A percentile compares a stretch with the other conserved stretches of the same genome.
Conservation (phyloP, 306 rosid genomes). For the Hylodesmum podocarpum region DNA sequence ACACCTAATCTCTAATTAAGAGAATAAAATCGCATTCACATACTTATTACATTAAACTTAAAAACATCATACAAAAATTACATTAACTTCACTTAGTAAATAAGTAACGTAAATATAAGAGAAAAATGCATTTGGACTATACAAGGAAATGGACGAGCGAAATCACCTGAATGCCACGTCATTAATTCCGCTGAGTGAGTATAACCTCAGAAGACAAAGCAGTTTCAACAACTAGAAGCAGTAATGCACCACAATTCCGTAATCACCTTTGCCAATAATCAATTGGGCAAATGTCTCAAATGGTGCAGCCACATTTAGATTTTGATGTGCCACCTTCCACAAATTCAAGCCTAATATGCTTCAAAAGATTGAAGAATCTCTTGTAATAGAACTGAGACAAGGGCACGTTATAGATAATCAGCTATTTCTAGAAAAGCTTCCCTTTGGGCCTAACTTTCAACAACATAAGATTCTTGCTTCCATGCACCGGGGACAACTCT, state of each 20-base stretch:
- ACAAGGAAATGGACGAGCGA: neutral
- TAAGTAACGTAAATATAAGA: neutral
- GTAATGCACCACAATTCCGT: neutral
- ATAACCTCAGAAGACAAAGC: conserved; percentile 18
- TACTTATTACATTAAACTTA: no score
- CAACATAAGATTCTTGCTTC: conserved; percentile 9
- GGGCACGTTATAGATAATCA: neutral
- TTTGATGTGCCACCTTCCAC: conserved; percentile 23
- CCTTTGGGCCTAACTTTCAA: neutral
- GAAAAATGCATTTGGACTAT: neutral
- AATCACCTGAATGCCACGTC: conserved; percentile 12
- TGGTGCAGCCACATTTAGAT: neutral
- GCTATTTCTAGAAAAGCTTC: conserved; percentile 17
- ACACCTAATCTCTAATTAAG: no score
- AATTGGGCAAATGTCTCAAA: conserved; percentile 23
- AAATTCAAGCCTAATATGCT: conserved; percentile 15
- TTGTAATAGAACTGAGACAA: neutral
- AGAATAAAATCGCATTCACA: no score
- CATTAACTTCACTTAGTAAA: neutral
- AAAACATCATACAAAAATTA: neutral
- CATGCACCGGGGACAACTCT: neutral
- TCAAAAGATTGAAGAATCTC: conserved; percentile 1
- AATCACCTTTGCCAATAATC: neutral
- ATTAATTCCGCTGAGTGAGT: conserved; percentile 2
- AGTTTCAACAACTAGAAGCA: conserved; percentile 24